Conservation (phyloP, 345 rosid genomes). For the Mallotus nudiflorus region DNA sequence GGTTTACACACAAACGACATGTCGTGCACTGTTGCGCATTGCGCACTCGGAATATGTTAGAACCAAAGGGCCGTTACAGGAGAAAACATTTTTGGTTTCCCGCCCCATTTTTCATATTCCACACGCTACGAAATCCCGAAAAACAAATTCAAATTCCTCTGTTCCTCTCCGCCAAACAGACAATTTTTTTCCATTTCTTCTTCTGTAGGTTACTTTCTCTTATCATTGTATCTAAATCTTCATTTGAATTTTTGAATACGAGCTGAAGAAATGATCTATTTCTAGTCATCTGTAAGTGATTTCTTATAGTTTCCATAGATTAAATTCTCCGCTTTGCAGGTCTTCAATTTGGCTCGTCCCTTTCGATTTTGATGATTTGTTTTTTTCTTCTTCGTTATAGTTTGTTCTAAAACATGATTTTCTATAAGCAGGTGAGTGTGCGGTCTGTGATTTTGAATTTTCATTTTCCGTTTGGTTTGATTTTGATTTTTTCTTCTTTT, state of each 20-base stretch:
- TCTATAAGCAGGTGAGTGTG: too few relatives aligned
- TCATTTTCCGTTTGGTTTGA: background rate
- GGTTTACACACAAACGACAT: too few relatives aligned
- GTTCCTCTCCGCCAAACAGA: background rate
- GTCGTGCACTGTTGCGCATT: too few relatives aligned
- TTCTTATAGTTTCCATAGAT: background rate
- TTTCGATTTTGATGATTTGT: background rate
- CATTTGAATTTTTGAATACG: background rate
- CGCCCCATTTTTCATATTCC: background rate
- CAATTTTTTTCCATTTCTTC: background rate
- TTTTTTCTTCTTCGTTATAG: background rate
- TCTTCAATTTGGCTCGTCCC: background rate
- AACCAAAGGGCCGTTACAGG: background rate
- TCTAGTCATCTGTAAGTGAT: conserved; percentile 3
- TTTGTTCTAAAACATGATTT: background rate
- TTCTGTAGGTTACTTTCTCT: background rate
- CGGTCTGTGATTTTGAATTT: background rate
- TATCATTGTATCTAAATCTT: too few relatives aligned
- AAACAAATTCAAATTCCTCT: background rate
- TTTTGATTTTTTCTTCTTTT: too few relatives aligned
- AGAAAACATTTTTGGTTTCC: background rate
- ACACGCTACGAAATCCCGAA: too few relatives aligned
- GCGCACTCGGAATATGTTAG: background rate
- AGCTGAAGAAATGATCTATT: background rate
- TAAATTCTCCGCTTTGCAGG: background rate